Percentiles rank a stretch among this genome's conserved stretches.
Conservation (phyloP, 73 alveolate genomes). For the Stentor coeruleus region DNA sequence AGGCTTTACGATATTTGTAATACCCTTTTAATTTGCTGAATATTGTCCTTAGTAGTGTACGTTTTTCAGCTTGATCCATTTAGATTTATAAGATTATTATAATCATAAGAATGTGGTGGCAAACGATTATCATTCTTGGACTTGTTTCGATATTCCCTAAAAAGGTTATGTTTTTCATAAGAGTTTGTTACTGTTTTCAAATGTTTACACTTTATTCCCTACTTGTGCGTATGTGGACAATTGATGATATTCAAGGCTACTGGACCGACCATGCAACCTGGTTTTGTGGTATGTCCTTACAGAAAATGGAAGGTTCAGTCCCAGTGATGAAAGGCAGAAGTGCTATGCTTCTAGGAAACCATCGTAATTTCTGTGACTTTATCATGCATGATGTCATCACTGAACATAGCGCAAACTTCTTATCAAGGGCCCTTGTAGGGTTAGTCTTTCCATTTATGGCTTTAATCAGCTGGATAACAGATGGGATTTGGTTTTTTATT, state of each 20-base stretch:
- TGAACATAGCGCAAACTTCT: neutral
- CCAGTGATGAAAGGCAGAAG: neutral
- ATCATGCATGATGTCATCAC: neutral
- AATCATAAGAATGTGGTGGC: too few species aligned
- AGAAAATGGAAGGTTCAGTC: neutral
- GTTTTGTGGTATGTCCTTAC: neutral
- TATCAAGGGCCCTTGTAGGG: constrained; percentile 10
- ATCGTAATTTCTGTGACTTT: neutral
- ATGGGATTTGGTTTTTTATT: constrained; percentile 29
- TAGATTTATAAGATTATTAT: too few species aligned
- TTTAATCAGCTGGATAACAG: constrained; percentile 22
- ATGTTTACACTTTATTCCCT: neutral
- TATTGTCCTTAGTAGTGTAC: neutral
- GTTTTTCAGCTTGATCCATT: neutral
- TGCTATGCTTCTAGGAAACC: neutral
- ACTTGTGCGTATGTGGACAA: neutral
- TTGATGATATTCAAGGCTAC: neutral
- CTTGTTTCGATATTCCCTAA: neutral
- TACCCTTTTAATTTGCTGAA: neutral
- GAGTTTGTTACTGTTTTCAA: neutral
- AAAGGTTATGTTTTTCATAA: neutral
- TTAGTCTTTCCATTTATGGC: constrained; percentile 4
- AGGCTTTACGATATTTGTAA: neutral
- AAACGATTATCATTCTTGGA: too few species aligned
- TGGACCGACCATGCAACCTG: neutral